Evolutionary conservation across 139 green algal species (phyloP), one percentile per base, ranked within the genome.

Genomic region (Chlorella sp.): DNA sequence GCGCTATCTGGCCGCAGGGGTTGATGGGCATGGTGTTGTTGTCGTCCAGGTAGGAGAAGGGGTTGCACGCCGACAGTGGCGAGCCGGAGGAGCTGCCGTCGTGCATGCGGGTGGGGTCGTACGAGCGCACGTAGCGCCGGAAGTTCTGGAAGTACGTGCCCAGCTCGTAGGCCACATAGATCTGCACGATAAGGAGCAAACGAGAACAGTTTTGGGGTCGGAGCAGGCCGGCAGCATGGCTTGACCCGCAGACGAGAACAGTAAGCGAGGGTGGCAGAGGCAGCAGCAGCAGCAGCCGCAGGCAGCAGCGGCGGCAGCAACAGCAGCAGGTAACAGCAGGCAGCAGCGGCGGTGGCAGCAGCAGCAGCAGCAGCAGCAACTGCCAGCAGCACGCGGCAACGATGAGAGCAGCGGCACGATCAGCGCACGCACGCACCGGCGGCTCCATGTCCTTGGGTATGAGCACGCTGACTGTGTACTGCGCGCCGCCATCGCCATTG

Each of bases 121-220:
- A 91, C 69, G 88, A 95, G 78, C 95, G 94, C 44, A 98, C 96
- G 70, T 97, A 98, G 64, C 95, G 86, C 5, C 96, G 89, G 89
- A 99, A 96, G 85, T 99, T 99, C 86, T 99, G 97, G 81, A 94
- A 98, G 65, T 95, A 96, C 51, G 92, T 93, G 15, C 92, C 86
- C 34, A 99, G 80, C 89, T 98, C 90, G 74, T 98, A 99, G 83
- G 96, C 98, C 39, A 99, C 74, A 73, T 95, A 99, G 0, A 99
- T 85, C 90, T 92, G 82, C 2, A 21, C 4, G 44, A 26, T 9
- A 15, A 16, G 67, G 11, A 47, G 44, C 44, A 51, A 51, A 16
- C 6, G 44, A 51, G 9, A 51, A 51, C 44, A 51, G n/a, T n/a
- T n/a, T n/a, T n/a, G n/a, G n/a, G n/a, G n/a, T n/a, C n/a, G n/a